These are phyloP conservation scores for Pulveroboletus sp. DNA, from an alignment of 768 basidiomycete species.

Conservation along the genomic window DNA sequence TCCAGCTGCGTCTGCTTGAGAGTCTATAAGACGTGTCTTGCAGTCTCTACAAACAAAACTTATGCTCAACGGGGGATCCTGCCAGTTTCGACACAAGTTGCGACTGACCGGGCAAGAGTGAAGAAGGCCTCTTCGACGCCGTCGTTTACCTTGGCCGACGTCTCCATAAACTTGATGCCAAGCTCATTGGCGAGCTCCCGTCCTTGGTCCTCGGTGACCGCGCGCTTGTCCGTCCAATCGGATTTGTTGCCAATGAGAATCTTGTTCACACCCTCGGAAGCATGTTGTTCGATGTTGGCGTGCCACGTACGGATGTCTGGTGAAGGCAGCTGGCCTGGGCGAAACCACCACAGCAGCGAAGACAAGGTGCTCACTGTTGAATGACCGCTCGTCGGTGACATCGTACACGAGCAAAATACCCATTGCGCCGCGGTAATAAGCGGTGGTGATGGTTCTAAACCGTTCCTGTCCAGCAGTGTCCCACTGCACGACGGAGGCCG, in stretches of 20 bases:
- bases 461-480: conserved; percentile 99
- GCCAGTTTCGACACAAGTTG: background rate
- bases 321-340: background rate
- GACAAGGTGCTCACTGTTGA: conserved; percentile 73
- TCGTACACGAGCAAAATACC: conserved; percentile 99
- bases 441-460: conserved; percentile 96
- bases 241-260: conserved; percentile 99
- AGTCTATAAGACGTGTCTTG: conserved; percentile 95
- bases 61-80: background rate
- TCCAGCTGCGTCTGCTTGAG: conserved; percentile 62
- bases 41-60: conserved; percentile 64
- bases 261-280: conserved; percentile 98
- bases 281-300: conserved; percentile 96
- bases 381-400: conserved; percentile 90
- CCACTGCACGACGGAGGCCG: conserved; percentile 57
- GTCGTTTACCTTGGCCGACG: conserved; percentile 94
- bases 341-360: conserved; percentile 11
- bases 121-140: conserved; percentile 99
- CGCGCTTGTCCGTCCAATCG: conserved; percentile 95
- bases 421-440: conserved; percentile 99
- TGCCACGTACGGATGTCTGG: conserved; percentile 98
- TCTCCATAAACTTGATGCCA: conserved; percentile 96
- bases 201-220: conserved; percentile 88
- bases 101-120: conserved; percentile 81
- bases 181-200: conserved; percentile 89